Conservation (phyloP, 306 rosid species). For the Rosa rugosa region DNA sequence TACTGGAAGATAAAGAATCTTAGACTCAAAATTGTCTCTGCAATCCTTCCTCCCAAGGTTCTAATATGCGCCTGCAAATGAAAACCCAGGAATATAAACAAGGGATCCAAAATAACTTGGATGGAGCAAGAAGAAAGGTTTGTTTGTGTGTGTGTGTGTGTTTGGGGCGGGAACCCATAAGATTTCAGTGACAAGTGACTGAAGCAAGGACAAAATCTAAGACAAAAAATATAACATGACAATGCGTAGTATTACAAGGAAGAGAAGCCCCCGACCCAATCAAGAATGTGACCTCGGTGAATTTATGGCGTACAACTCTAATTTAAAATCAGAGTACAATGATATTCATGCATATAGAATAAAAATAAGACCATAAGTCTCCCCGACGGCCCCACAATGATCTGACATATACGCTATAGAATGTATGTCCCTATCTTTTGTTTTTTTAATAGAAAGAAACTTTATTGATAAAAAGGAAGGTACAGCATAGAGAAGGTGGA, state of each 20-base stretch:
- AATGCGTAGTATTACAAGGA: no score
- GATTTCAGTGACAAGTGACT: not conserved
- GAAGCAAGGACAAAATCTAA: not conserved
- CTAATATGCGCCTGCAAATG: constrained; percentile 72
- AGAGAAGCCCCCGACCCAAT: not conserved
- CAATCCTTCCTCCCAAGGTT: constrained; percentile 70
- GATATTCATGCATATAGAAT: not conserved
- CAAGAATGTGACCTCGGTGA: not conserved
- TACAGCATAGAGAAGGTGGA: no score
- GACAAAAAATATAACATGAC: not conserved
- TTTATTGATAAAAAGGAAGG: no score
- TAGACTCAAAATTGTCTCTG: constrained; percentile 77
- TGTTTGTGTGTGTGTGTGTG: not conserved
- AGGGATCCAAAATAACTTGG: not conserved
- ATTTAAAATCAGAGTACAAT: not conserved
- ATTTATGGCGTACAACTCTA: no score
- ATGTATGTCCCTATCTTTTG: not conserved
- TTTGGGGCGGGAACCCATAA: not conserved
- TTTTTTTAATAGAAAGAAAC: not conserved
- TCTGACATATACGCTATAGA: not conserved
- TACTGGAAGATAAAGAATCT: constrained; percentile 94
- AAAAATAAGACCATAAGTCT: not conserved
- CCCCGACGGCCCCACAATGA: not conserved
- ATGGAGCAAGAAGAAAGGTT: not conserved
- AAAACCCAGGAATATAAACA: not conserved